Percentiles rank a stretch among this genome's conserved stretches.
Conservation (phyloP, 2,329 filamentous ascomycete genomes). For the Dactylella cylindrospora region DNA sequence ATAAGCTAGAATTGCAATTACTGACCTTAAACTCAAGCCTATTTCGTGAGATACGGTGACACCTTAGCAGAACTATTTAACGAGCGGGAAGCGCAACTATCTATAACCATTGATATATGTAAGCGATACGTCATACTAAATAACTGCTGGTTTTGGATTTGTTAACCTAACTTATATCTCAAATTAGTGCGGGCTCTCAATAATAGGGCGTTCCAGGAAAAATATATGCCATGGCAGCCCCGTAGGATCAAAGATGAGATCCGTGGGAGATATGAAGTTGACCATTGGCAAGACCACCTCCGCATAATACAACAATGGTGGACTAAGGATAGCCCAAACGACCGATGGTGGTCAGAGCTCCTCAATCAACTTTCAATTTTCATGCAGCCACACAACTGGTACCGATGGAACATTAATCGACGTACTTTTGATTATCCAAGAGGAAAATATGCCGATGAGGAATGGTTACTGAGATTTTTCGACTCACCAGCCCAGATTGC, state of each 20-base stretch:
- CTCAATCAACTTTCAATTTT: slow-evolving; percentile 25
- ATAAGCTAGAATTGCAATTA: no score
- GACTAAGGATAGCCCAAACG: slow-evolving; percentile 14
- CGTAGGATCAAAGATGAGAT: not conserved
- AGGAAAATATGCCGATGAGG: not conserved
- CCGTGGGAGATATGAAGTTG: slow-evolving; percentile 16
- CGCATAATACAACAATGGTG: slow-evolving; percentile 29
- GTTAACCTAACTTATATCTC: not conserved
- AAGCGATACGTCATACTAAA: not conserved
- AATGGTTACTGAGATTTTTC: slow-evolving; percentile 1
- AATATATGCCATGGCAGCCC: slow-evolving; percentile 18
- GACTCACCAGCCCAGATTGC: slow-evolving; percentile 18
- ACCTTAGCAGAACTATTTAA: slow-evolving; percentile 24
- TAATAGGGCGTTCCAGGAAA: slow-evolving; percentile 17
- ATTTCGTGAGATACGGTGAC: slow-evolving; percentile 34
- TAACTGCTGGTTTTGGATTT: no score
- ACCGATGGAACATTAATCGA: slow-evolving; percentile 19
- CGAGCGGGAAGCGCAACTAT: slow-evolving; percentile 33
- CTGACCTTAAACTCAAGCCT: no score
- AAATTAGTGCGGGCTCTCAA: slow-evolving; percentile 23
- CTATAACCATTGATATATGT: slow-evolving; percentile 21
- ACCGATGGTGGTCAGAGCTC: slow-evolving; percentile 32
- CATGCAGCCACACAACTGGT: slow-evolving; percentile 22
- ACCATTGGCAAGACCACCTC: slow-evolving; percentile 31
- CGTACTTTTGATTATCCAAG: not conserved